A percentile compares a stretch with the other conserved stretches of the same genome.
Evolutionary conservation across 75 land plant genomes (phyloP).

Genomic region (Pinus taeda): DNA sequence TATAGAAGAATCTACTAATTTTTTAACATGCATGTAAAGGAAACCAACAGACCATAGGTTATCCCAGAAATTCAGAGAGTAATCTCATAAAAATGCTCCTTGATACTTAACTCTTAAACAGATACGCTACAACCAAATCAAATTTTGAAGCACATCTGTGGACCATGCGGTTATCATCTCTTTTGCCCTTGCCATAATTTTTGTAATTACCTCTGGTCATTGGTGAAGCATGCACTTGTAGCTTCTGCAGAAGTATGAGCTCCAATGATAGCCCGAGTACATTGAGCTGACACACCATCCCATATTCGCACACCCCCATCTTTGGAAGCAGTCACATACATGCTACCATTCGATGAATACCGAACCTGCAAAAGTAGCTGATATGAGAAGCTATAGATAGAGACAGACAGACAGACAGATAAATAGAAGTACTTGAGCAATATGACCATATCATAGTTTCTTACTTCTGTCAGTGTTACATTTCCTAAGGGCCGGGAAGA

Average conservation of each 20-base stretch:
- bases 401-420: too few species aligned
- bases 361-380: constrained; percentile 49
- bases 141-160: background rate
- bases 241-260: constrained; percentile 91
- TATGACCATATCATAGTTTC: background rate
- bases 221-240: constrained; percentile 78
- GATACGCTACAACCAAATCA: background rate
- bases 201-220: constrained; percentile 63
- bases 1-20: too few species aligned
- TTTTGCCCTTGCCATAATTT: too few species aligned
- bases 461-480: background rate
- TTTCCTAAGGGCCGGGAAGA: background rate
- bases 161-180: too few species aligned
- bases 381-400: background rate
- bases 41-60: background rate
- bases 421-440: background rate
- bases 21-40: background rate
- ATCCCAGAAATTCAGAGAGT: background rate
- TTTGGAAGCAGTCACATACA: constrained; percentile 95
- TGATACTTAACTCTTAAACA: background rate
- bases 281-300: constrained; percentile 78
- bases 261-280: constrained; percentile 70
- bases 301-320: constrained; percentile 87
- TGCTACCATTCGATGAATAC: constrained; percentile 72
- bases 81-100: background rate